Percentiles rank a stretch among this genome's conserved stretches.
phyloP scores from a whole-genome alignment of 2,329 filamentous ascomycete species.

The Tolypocladium sp. region DNA sequence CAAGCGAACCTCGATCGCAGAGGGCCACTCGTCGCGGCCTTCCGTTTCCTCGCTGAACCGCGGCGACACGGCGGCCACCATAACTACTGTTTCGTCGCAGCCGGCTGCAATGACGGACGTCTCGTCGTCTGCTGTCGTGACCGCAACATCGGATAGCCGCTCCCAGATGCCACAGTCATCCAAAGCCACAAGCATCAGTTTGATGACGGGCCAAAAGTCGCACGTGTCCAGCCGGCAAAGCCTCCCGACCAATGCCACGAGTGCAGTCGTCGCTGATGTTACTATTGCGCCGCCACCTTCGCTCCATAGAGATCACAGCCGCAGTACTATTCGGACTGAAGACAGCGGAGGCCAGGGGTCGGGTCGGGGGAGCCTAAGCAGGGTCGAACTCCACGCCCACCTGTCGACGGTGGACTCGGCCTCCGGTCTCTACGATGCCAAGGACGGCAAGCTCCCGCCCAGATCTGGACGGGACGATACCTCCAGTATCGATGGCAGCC shows the following conservation, averaged over 20 bases:
- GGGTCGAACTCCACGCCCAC: constrained; percentile 28
- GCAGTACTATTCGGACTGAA: constrained; percentile 31
- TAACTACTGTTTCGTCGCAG: constrained; percentile 20
- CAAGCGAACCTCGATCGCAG: constrained; percentile 30
- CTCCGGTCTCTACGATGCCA: constrained; percentile 26
- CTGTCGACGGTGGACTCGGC: constrained; percentile 25
- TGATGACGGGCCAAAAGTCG: constrained; percentile 35
- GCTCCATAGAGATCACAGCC: constrained; percentile 37
- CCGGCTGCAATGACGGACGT: constrained; percentile 21
- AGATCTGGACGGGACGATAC: constrained; percentile 32
- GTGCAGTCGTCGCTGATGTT: constrained; percentile 29
- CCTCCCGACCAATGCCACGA: constrained; percentile 32
- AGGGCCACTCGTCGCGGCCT: constrained; percentile 30
- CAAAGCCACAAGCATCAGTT: constrained; percentile 40
- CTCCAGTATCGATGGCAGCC: constrained; percentile 33
- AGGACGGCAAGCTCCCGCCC: constrained; percentile 24
- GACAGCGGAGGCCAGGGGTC: constrained; percentile 29
- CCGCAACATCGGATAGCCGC: constrained; percentile 27
- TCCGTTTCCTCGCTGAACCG: constrained; percentile 31
- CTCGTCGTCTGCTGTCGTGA: constrained; percentile 25
- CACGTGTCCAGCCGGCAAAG: constrained; percentile 27
- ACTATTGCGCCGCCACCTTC: constrained; percentile 41
- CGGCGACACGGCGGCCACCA: constrained; percentile 25
- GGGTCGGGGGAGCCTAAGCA: constrained; percentile 33
- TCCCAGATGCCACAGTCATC: constrained; percentile 31